phyloP scores from a whole-genome alignment of 2,329 filamentous ascomycete genomes.

The Fusarium virguliforme region DNA sequence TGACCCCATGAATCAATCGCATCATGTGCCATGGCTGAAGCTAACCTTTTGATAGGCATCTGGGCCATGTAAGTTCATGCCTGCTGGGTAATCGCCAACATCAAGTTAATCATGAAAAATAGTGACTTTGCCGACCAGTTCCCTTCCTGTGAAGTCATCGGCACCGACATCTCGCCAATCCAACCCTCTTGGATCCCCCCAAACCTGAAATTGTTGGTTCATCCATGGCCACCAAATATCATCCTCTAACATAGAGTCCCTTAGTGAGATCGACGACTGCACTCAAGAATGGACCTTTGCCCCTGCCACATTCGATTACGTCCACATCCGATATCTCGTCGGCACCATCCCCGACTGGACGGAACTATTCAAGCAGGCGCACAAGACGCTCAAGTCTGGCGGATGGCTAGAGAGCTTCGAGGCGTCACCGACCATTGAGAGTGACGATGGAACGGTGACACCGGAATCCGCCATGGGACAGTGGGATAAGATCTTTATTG shows the following conservation, averaged over 20 bases:
- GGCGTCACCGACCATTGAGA: conserved; percentile 33
- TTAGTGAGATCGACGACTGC: conserved; percentile 42
- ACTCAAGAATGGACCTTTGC: conserved; percentile 44
- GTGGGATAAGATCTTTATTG: conserved; percentile 40
- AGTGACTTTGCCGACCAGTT: conserved; percentile 44
- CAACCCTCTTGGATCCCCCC: conserved; percentile 41
- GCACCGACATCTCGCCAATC: conserved; percentile 41
- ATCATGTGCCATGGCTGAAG: neutral
- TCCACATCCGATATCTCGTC: conserved; percentile 40
- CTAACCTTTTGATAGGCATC: conserved; percentile 20
- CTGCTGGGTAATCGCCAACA: accelerated
- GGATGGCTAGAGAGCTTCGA: conserved; percentile 39
- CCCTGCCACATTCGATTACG: conserved; percentile 35
- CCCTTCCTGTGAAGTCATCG: conserved; percentile 36
- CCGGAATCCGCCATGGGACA: conserved; percentile 35
- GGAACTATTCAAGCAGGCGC: conserved; percentile 23
- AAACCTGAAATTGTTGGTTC: conserved; percentile 37
- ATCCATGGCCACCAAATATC: accelerated
- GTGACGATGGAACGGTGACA: conserved; percentile 32
- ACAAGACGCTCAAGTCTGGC: conserved; percentile 34
- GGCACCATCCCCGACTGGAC: conserved; percentile 40
- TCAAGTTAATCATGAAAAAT: too few relatives aligned
- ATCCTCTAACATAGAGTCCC: neutral
- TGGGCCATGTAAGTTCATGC: conserved; percentile 38
- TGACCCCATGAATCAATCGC: neutral